phyloP scores from a whole-genome alignment of 2,329 filamentous ascomycete species.

The Botrytis fragariae region DNA sequence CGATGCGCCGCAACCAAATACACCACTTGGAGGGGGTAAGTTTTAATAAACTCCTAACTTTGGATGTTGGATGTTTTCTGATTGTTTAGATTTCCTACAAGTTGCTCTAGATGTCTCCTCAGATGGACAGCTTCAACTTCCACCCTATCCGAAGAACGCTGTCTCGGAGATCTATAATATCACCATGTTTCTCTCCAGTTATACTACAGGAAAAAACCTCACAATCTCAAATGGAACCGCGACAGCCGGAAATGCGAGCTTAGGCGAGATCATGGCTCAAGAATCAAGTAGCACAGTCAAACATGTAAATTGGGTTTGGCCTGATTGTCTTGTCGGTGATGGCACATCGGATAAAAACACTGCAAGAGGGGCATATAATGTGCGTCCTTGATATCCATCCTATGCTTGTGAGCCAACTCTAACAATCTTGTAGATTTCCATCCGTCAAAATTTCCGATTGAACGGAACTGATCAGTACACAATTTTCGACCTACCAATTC shows the following conservation, averaged over 20 bases:
- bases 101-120: slow-evolving; percentile 66
- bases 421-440: slow-evolving; percentile 53
- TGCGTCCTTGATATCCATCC: slow-evolving; percentile 18
- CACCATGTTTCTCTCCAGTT: slow-evolving; percentile 65
- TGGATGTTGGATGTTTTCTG: slow-evolving; percentile 19
- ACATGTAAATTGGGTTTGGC: slow-evolving; percentile 71
- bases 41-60: slow-evolving; percentile 24
- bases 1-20: slow-evolving; percentile 63
- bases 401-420: neutral
- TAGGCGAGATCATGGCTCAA: slow-evolving; percentile 61
- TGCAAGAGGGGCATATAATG: slow-evolving; percentile 62
- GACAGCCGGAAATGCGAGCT: slow-evolving; percentile 49
- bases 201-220: slow-evolving; percentile 61
- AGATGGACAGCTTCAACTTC: slow-evolving; percentile 60
- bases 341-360: slow-evolving; percentile 43
- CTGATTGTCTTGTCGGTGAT: slow-evolving; percentile 63
- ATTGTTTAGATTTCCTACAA: slow-evolving; percentile 49
- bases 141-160: slow-evolving; percentile 52
- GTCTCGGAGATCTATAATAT: slow-evolving; percentile 61
- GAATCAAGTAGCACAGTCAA: slow-evolving; percentile 69
- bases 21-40: slow-evolving; percentile 61
- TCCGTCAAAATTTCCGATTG: slow-evolving; percentile 67
- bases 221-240: slow-evolving; percentile 65
- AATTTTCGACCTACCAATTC: slow-evolving; percentile 68
- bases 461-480: slow-evolving; percentile 65